phyloP scores from a whole-genome alignment of 306 rosid species.

The Echinosophora koreensis region DNA sequence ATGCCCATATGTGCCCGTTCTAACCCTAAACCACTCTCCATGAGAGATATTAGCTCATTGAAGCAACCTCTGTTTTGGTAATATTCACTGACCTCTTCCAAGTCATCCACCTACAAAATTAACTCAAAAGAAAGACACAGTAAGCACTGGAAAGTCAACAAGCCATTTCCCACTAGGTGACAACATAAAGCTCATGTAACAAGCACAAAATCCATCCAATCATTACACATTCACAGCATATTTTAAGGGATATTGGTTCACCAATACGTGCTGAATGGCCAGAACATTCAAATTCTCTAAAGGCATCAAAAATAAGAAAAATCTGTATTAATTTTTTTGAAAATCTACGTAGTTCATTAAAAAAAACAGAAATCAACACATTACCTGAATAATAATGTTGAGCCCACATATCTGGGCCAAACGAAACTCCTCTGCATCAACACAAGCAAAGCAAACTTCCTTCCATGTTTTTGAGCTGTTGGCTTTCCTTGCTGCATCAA shows the following conservation, averaged over 20 bases:
- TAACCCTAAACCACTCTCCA: slow-evolving; percentile 99
- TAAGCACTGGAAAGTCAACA: slow-evolving; percentile 23
- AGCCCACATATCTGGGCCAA: slow-evolving; percentile 99
- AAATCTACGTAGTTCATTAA: neutral
- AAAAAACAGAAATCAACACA: slow-evolving; percentile 42
- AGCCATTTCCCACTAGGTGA: neutral
- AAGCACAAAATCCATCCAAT: slow-evolving; percentile 41
- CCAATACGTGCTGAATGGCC: slow-evolving; percentile 17
- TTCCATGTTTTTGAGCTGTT: slow-evolving; percentile 99
- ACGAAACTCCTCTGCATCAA: slow-evolving; percentile 99
- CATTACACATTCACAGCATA: slow-evolving; percentile 26
- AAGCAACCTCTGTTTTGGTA: slow-evolving; percentile 99
- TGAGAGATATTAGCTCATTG: slow-evolving; percentile 93
- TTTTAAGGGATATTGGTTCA: slow-evolving; percentile 14
- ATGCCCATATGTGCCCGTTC: slow-evolving; percentile 99
- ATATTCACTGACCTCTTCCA: slow-evolving; percentile 99
- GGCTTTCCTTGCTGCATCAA: slow-evolving; percentile 99
- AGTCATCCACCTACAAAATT: slow-evolving; percentile 87
- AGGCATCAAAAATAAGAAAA: slow-evolving; percentile 29
- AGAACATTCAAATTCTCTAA: slow-evolving; percentile 32
- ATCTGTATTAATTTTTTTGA: slow-evolving; percentile 25
- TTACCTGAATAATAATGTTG: slow-evolving; percentile 95
- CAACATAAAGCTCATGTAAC: slow-evolving; percentile 15
- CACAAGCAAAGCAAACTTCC: slow-evolving; percentile 99
- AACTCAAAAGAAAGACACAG: slow-evolving; percentile 4